Conservation (phyloP, 2,329 filamentous ascomycete species). For the Apiospora hydei region DNA sequence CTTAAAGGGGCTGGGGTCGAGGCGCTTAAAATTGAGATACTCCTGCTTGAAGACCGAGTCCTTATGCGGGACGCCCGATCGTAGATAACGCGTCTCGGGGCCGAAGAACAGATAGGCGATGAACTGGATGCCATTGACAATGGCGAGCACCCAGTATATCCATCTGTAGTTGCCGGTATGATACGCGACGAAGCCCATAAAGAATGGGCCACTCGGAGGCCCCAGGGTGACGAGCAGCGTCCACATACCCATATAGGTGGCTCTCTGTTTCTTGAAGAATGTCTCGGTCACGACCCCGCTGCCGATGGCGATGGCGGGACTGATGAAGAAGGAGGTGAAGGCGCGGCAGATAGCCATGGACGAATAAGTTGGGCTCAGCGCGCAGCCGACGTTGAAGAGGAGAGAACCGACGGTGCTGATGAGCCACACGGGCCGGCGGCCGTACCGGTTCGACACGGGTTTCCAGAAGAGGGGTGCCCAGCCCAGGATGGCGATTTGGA, state of each 20-base stretch:
- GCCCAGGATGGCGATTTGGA: slow-evolving; percentile 63
- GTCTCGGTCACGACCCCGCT: slow-evolving; percentile 65
- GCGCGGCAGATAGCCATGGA: slow-evolving; percentile 59
- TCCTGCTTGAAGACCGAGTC: slow-evolving; percentile 51
- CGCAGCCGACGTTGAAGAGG: slow-evolving; percentile 61
- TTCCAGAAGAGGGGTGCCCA: slow-evolving; percentile 63
- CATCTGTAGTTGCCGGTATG: slow-evolving; percentile 59
- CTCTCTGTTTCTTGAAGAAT: slow-evolving; percentile 63
- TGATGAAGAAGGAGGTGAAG: slow-evolving; percentile 63
- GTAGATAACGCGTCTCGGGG: slow-evolving; percentile 62
- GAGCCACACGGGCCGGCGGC: slow-evolving; percentile 61
- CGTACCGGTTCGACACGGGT: slow-evolving; percentile 60
- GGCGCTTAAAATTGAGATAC: slow-evolving; percentile 53
- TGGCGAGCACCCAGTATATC: slow-evolving; percentile 66
- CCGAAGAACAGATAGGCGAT: slow-evolving; percentile 62
- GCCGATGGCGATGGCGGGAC: slow-evolving; percentile 60
- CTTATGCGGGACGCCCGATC: slow-evolving; percentile 44
- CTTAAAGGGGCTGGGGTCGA: slow-evolving; percentile 59
- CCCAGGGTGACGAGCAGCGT: slow-evolving; percentile 46
- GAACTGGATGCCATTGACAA: slow-evolving; percentile 64
- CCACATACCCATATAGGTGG: slow-evolving; percentile 65
- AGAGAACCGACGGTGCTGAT: slow-evolving; percentile 55
- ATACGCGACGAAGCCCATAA: slow-evolving; percentile 55
- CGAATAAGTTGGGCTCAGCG: slow-evolving; percentile 54
- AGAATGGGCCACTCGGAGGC: slow-evolving; percentile 42